Percentiles rank a stretch among this genome's conserved stretches.
Evolutionary conservation across 2,329 filamentous ascomycete species (phyloP).

Genomic region (Hypoxylon sp.): DNA sequence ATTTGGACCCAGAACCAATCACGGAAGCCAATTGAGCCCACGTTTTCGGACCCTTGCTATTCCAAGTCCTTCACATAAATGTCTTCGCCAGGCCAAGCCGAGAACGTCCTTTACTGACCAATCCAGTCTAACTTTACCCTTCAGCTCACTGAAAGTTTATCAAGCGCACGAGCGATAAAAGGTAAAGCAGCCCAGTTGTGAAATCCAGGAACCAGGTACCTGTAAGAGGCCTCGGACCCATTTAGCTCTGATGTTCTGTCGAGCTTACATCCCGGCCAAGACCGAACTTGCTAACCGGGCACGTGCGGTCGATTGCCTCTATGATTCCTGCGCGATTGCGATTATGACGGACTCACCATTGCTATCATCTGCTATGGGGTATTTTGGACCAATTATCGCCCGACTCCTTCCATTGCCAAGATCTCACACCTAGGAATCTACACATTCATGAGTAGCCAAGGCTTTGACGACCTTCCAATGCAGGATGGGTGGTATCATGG

Average conservation of each 20-base stretch:
- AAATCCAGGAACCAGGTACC: conserved; percentile 18
- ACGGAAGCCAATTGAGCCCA: conserved; percentile 30
- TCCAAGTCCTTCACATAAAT: background rate
- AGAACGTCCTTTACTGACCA: background rate
- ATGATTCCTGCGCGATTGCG: conserved; percentile 36
- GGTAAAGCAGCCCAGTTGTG: background rate
- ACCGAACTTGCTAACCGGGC: conserved; percentile 10
- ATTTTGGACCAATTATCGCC: conserved; percentile 38
- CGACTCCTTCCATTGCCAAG: conserved; percentile 26
- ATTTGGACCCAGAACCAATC: conserved; percentile 34
- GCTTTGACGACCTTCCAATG: conserved; percentile 35
- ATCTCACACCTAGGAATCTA: conserved; percentile 19
- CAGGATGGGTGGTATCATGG: conserved; percentile 29
- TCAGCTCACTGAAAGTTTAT: conserved; percentile 11
- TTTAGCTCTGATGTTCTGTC: background rate
- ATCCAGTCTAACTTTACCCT: background rate
- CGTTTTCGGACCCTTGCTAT: conserved; percentile 35
- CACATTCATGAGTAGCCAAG: conserved; percentile 33
- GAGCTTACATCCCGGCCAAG: conserved; percentile 6
- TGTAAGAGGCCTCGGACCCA: background rate
- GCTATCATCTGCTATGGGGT: conserved; percentile 23
- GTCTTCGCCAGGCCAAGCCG: conserved; percentile 15
- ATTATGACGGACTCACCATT: conserved; percentile 14
- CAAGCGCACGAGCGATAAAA: conserved; percentile 10
- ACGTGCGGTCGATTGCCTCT: conserved; percentile 31